phyloP scores from a whole-genome alignment of 352 stramenopile genomes.

The Pythium aquatile region DNA sequence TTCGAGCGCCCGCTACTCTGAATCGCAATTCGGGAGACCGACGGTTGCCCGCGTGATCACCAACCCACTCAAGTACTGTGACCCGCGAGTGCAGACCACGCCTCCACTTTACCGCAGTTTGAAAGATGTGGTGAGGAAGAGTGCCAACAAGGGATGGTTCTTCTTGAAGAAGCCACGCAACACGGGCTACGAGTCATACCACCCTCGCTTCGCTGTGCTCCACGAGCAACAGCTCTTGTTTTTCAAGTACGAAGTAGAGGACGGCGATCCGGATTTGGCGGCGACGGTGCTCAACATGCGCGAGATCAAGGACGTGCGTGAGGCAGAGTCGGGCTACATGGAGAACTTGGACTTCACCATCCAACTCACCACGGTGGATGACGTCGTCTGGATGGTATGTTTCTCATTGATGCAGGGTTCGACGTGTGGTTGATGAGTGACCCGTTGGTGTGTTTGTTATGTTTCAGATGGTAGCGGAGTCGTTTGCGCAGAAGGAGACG shows the following conservation, averaged over 20 bases:
- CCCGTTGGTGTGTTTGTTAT: constrained; percentile 1
- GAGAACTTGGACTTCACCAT: constrained; percentile 87
- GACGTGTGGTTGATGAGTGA: too few relatives aligned
- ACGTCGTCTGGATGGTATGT: constrained; percentile 80
- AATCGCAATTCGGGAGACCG: constrained; percentile 54
- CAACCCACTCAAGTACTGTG: constrained; percentile 76
- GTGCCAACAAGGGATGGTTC: constrained; percentile 76
- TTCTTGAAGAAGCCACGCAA: constrained; percentile 74
- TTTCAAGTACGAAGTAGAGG: constrained; percentile 87
- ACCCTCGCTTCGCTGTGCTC: constrained; percentile 82
- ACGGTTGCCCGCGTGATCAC: constrained; percentile 71
- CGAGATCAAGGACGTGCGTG: constrained; percentile 77
- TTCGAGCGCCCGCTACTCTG: constrained; percentile 39
- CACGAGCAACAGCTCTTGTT: constrained; percentile 73
- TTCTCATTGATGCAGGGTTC: background rate
- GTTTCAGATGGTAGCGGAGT: constrained; percentile 68
- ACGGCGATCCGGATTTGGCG: constrained; percentile 53
- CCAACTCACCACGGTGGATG: constrained; percentile 69
- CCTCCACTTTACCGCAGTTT: constrained; percentile 65
- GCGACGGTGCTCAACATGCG: constrained; percentile 69
- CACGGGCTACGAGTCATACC: constrained; percentile 72
- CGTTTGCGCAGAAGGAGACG: constrained; percentile 80
- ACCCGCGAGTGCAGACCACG: constrained; percentile 47
- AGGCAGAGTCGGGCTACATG: constrained; percentile 74
- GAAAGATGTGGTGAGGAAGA: constrained; percentile 72